Percentiles rank a stretch among this genome's conserved stretches.
phyloP scores from a whole-genome alignment of 768 basidiomycete species.

The Boletales sp. region DNA sequence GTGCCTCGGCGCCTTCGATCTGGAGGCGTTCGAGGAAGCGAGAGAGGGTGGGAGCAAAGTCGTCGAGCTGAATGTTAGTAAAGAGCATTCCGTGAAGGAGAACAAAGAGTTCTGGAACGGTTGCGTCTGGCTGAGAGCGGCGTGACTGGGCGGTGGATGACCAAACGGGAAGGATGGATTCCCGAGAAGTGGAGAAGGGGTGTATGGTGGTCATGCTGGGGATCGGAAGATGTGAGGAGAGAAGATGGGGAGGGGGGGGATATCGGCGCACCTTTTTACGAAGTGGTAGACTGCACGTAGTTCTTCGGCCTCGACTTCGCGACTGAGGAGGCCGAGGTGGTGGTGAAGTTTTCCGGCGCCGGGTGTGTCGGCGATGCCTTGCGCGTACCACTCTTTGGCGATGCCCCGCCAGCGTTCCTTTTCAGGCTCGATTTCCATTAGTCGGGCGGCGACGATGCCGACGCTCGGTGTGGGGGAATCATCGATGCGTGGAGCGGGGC shows the following conservation, averaged over 20 bases:
- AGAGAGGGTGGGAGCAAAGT: slow-evolving; percentile 76
- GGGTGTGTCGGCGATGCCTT: slow-evolving; percentile 83
- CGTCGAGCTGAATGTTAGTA: slow-evolving; percentile 91
- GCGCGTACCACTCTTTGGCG: slow-evolving; percentile 90
- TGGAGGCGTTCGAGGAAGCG: slow-evolving; percentile 84
- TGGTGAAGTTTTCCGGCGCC: slow-evolving; percentile 95
- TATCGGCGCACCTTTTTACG: slow-evolving; percentile 71
- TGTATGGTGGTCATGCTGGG: slow-evolving; percentile 86
- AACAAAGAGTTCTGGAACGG: slow-evolving; percentile 77
- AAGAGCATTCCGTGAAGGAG: slow-evolving; percentile 96
- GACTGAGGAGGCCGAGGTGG: slow-evolving; percentile 83
- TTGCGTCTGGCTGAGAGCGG: slow-evolving; percentile 73
- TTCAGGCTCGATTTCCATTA: slow-evolving; percentile 85
- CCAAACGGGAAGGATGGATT: slow-evolving; percentile 89
- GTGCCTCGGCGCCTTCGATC: slow-evolving; percentile 76
- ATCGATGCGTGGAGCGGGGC: slow-evolving; percentile 53
- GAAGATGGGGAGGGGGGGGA: neutral
- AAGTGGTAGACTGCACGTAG: slow-evolving; percentile 89
- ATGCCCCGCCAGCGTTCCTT: slow-evolving; percentile 89
- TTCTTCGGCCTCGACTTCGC: slow-evolving; percentile 81
- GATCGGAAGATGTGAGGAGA: slow-evolving; percentile 4
- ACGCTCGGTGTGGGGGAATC: slow-evolving; percentile 74
- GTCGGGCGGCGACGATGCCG: slow-evolving; percentile 75
- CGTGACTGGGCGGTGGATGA: slow-evolving; percentile 59
- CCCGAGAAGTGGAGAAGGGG: slow-evolving; percentile 83